Conservation (phyloP, 2,329 filamentous ascomycete genomes). For the Sclerotinia trifoliorum region DNA sequence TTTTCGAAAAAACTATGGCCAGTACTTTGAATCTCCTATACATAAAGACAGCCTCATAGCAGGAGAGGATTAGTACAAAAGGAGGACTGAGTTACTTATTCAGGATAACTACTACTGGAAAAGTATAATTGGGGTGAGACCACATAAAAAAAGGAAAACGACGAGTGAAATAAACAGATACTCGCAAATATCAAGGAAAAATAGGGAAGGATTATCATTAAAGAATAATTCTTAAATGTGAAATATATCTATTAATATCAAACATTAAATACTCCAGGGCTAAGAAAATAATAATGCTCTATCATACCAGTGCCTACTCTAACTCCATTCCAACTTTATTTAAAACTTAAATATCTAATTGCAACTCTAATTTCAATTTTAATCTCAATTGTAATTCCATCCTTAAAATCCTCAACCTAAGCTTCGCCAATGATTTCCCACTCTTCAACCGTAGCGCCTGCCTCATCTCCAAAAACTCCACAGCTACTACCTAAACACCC, state of each 20-base stretch:
- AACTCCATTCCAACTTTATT: too few relatives aligned
- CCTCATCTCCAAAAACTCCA: constrained; percentile 34
- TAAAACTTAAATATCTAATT: too few relatives aligned
- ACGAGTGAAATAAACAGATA: too few relatives aligned
- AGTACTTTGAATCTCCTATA: too few relatives aligned
- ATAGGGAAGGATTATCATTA: background rate
- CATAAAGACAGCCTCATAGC: background rate
- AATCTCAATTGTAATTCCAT: too few relatives aligned
- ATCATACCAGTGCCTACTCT: background rate
- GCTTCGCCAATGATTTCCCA: constrained; percentile 42
- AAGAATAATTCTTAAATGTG: background rate
- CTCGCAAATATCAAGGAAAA: too few relatives aligned
- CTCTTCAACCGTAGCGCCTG: constrained; percentile 52
- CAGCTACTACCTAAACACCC: constrained; percentile 42
- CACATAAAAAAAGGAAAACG: background rate
- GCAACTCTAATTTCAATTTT: background rate
- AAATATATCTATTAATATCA: background rate
- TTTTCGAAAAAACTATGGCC: too few relatives aligned
- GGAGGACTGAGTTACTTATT: background rate
- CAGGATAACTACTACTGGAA: background rate
- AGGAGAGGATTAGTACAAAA: background rate
- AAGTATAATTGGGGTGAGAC: background rate
- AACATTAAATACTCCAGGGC: background rate
- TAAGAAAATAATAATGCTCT: background rate
- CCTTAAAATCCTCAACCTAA: background rate